Percentiles rank a stretch among this genome's conserved stretches.
phyloP scores from a whole-genome alignment of 495 filamentous ascomycete species.

The Haplographium delicatum region DNA sequence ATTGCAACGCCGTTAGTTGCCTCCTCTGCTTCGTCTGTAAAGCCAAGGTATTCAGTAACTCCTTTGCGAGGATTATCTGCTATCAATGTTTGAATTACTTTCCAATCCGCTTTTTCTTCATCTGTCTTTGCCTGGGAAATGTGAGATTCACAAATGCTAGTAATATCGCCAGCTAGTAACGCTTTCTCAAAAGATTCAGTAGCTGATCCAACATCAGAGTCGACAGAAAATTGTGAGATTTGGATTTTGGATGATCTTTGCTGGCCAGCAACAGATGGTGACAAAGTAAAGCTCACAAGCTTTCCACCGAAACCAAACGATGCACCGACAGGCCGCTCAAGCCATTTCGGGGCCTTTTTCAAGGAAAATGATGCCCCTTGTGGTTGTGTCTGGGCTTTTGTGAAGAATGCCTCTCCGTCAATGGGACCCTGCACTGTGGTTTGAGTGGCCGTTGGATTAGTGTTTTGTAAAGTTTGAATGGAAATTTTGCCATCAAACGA shows the following conservation, averaged over 20 bases:
- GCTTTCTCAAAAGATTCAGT: conserved; percentile 84
- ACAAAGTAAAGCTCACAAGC: conserved; percentile 67
- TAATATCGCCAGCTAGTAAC: conserved; percentile 69
- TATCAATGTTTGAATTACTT: conserved; percentile 83
- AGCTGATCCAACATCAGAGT: conserved; percentile 75
- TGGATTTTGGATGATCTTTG: conserved; percentile 67
- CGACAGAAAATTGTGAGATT: conserved; percentile 83
- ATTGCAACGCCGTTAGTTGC: conserved; percentile 35
- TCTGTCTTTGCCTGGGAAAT: conserved; percentile 68
- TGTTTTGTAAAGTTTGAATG: conserved; percentile 89
- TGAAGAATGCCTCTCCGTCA: conserved; percentile 96
- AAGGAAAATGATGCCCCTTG: conserved; percentile 86
- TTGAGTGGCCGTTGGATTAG: conserved; percentile 62
- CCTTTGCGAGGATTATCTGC: conserved; percentile 73
- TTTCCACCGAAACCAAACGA: conserved; percentile 97
- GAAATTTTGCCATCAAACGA: conserved; percentile 95
- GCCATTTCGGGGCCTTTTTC: conserved; percentile 82
- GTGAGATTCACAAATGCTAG: conserved; percentile 74
- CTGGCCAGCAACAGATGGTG: conserved; percentile 51
- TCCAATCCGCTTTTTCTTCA: conserved; percentile 93
- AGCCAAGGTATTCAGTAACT: conserved; percentile 83
- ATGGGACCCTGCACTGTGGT: conserved; percentile 45
- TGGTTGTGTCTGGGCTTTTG: conserved; percentile 82
- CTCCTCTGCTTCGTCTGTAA: conserved; percentile 54
- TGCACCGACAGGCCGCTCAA: conserved; percentile 77